A percentile compares a stretch with the other conserved stretches of the same genome.
Evolutionary conservation across 75 land plant genomes (phyloP).

Genomic region (Selaginella moellendorffii): DNA sequence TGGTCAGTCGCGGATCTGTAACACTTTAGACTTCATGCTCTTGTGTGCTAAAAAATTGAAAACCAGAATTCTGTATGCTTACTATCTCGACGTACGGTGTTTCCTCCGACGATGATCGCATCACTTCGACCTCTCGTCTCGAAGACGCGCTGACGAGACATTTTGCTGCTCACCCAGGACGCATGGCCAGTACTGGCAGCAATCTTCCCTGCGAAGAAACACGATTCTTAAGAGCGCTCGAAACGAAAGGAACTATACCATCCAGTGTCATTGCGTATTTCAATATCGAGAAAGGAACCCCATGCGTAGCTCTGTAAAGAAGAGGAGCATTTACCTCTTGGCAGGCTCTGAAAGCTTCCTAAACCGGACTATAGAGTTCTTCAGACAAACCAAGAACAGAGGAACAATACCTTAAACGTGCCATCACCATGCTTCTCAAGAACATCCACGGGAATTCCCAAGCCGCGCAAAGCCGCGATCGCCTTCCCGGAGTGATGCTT

Average conservation of each 20-base stretch:
- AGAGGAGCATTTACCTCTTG: constrained; percentile 78
- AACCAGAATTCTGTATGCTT: constrained; percentile 16
- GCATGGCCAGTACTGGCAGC: constrained; percentile 97
- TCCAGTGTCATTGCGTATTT: constrained; percentile 99
- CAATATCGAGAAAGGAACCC: constrained; percentile 77
- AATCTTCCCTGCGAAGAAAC: constrained; percentile 61
- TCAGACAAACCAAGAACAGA: neutral
- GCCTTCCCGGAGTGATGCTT: constrained; percentile 61
- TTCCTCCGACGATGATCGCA: constrained; percentile 95
- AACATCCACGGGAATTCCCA: constrained; percentile 49
- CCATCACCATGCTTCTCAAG: constrained; percentile 29
- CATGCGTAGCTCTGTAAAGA: constrained; percentile 60
- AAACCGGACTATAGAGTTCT: constrained; percentile 6
- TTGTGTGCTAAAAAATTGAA: no score
- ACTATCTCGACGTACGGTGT: constrained; percentile 95
- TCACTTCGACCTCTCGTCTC: constrained; percentile 78
- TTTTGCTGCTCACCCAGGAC: constrained; percentile 86
- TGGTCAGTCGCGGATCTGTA: constrained; percentile 81
- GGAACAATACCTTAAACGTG: constrained; percentile 7
- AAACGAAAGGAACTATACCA: constrained; percentile 38
- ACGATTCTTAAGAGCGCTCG: neutral
- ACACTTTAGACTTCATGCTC: no score
- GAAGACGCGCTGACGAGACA: constrained; percentile 66
- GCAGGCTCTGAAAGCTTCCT: constrained; percentile 87
- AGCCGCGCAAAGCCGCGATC: constrained; percentile 34